Conservation (phyloP, 345 rosid species). For the Eucalyptus virginea region DNA sequence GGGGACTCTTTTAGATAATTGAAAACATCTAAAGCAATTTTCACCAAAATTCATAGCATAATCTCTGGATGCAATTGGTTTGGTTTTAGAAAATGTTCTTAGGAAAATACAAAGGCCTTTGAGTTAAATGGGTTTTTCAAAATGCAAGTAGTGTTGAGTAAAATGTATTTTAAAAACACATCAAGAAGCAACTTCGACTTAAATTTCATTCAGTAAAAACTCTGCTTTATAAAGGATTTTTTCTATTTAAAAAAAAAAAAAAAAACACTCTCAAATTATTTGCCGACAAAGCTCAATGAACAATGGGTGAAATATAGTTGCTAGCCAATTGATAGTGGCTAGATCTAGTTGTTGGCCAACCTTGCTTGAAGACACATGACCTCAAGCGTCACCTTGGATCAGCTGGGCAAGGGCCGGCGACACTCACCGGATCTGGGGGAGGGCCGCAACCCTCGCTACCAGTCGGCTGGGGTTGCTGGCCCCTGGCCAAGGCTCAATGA, state of each 20-base stretch:
- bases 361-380: background rate
- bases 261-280: too few relatives aligned
- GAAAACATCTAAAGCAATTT: background rate
- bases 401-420: rapidly evolving
- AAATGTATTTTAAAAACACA: background rate
- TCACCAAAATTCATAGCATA: background rate
- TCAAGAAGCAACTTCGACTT: rapidly evolving
- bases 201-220: rapidly evolving
- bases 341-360: background rate
- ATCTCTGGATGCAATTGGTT: background rate
- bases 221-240: background rate
- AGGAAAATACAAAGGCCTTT: background rate
- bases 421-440: rapidly evolving
- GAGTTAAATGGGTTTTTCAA: too few relatives aligned
- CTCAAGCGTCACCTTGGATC: rapidly evolving
- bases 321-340: too few relatives aligned
- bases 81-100: too few relatives aligned
- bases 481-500: rapidly evolving
- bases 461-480: rapidly evolving
- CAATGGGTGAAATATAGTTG: rapidly evolving
- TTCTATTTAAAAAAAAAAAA: rapidly evolving
- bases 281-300: rapidly evolving
- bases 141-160: too few relatives aligned
- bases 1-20: background rate
- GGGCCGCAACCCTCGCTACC: rapidly evolving